Percentiles rank a stretch among this genome's conserved stretches.
Evolutionary conservation across 495 filamentous ascomycete species (phyloP).

Genomic region (Penicillium argentinense): DNA sequence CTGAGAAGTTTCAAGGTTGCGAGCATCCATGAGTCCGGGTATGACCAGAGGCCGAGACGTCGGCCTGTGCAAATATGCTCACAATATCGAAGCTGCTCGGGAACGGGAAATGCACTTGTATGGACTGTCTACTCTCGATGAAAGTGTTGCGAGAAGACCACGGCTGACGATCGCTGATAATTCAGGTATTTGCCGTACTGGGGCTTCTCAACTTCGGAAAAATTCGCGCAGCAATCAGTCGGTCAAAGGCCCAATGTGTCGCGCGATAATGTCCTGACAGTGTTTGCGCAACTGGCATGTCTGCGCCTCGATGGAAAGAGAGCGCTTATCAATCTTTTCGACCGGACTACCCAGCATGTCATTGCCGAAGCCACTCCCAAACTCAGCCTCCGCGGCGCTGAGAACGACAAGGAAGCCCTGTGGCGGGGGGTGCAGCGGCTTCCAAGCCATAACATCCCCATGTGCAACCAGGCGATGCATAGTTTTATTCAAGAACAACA

Average conservation of each 20-base stretch:
- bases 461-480: constrained; percentile 33
- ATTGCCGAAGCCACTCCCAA: constrained; percentile 50
- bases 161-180: background rate
- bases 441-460: constrained; percentile 14
- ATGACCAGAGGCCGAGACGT: background rate
- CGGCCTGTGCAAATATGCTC: constrained; percentile 17
- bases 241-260: constrained; percentile 13
- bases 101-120: constrained; percentile 23
- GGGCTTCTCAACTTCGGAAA: constrained; percentile 15
- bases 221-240: constrained; percentile 15
- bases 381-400: constrained; percentile 33
- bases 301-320: constrained; percentile 40
- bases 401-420: constrained; percentile 25
- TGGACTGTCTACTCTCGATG: background rate
- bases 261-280: constrained; percentile 38
- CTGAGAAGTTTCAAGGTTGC: background rate
- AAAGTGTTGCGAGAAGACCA: background rate
- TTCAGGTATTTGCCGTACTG: constrained; percentile 18
- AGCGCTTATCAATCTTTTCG: constrained; percentile 29
- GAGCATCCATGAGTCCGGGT: background rate
- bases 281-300: constrained; percentile 42
- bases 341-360: constrained; percentile 44
- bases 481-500: constrained; percentile 29
- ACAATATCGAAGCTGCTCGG: constrained; percentile 19
- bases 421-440: constrained; percentile 41